These are phyloP conservation scores for Saraca asoca DNA, from an alignment of 331 rosid species.

Conservation along the genomic window DNA sequence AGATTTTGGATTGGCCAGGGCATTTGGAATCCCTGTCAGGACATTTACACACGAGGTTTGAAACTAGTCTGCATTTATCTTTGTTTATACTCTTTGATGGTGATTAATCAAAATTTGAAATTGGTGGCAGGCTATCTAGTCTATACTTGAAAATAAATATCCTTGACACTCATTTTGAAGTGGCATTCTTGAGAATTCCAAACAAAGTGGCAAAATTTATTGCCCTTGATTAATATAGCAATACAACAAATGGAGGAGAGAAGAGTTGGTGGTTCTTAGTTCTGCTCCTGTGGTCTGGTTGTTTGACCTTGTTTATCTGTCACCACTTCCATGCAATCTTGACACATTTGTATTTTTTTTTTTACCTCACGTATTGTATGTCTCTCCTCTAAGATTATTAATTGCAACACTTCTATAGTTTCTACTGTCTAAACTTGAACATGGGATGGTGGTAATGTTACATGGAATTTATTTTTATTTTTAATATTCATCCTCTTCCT, in stretches of 20 bases:
- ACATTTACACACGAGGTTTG: conserved; percentile 92
- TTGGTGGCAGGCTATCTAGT: background rate
- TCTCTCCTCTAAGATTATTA: background rate
- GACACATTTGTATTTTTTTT: no score
- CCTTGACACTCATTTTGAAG: background rate
- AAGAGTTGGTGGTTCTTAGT: conserved; percentile 18
- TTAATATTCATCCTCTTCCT: conserved; percentile 6
- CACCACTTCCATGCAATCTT: background rate
- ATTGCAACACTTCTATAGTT: no score
- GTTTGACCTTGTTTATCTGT: background rate
- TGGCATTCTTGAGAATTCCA: conserved; percentile 8
- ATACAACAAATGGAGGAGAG: background rate
- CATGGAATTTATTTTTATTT: background rate
- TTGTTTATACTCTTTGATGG: conserved; percentile 30
- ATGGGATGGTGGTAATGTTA: background rate
- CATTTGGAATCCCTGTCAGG: conserved; percentile 97
- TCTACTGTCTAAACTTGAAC: background rate
- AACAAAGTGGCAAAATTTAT: background rate
- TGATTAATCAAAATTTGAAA: conserved; percentile 17
- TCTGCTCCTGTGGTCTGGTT: background rate
- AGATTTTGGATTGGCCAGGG: conserved; percentile 98
- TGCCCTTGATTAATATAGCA: background rate
- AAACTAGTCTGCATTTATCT: conserved; percentile 11
- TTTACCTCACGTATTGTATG: background rate
- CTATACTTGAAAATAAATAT: conserved; percentile 27